Evolutionary conservation across 202 grass and related monocot species (phyloP).

Genomic region (Zoysia matrella): DNA sequence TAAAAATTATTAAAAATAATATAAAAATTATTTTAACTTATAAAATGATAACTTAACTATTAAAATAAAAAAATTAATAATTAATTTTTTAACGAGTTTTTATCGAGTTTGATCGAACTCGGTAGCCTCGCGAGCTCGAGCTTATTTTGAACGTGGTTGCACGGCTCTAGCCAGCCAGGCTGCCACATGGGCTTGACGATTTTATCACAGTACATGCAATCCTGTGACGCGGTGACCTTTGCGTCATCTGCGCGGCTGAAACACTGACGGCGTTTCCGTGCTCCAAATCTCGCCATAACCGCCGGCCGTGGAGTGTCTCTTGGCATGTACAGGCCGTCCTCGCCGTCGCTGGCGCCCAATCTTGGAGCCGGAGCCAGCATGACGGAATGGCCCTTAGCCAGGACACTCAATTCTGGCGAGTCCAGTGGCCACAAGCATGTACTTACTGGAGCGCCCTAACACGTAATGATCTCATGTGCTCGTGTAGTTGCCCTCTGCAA

Average conservation of each 20-base stretch:
- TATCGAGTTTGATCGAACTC: too few relatives aligned
- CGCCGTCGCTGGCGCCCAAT: background rate
- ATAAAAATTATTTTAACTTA: too few relatives aligned
- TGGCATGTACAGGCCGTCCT: background rate
- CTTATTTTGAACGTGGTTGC: background rate
- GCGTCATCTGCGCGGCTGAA: background rate
- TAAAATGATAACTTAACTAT: too few relatives aligned
- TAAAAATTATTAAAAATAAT: too few relatives aligned
- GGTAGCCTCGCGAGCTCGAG: too few relatives aligned
- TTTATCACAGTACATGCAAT: background rate
- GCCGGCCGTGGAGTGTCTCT: background rate
- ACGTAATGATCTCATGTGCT: background rate
- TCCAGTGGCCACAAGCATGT: background rate
- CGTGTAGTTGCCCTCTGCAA: background rate
- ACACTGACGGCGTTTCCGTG: background rate
- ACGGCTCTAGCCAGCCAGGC: background rate
- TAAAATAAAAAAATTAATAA: too few relatives aligned
- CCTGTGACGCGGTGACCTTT: background rate
- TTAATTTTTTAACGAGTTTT: too few relatives aligned
- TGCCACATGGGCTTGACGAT: background rate
- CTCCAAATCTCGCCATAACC: conserved; percentile 14
- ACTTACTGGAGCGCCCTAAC: background rate
- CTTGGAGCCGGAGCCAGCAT: background rate
- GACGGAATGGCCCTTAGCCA: background rate
- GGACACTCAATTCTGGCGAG: background rate